Percentiles rank a stretch among this genome's conserved stretches.
Evolutionary conservation across 163 green algal species (phyloP).

Genomic region (Coccomyxa subellipsoidea): DNA sequence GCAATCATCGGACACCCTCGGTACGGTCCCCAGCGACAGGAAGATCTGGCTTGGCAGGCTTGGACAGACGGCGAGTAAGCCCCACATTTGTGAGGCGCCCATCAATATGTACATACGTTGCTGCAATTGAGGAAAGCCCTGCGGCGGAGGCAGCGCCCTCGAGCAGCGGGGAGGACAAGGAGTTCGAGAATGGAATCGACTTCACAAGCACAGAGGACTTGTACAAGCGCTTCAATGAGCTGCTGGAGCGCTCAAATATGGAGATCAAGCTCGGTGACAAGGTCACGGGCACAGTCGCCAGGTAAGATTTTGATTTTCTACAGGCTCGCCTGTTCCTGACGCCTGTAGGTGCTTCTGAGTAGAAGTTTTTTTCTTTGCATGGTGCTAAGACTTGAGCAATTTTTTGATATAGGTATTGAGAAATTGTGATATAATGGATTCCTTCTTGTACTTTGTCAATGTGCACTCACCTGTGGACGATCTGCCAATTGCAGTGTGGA

Average conservation of each 20-base stretch:
- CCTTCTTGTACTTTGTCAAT: too few relatives aligned
- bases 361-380: background rate
- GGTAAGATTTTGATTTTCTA: background rate
- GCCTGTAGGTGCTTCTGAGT: background rate
- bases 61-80: background rate
- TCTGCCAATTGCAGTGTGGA: slow-evolving; percentile 84
- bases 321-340: background rate
- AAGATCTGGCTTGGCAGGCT: background rate
- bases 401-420: too few relatives aligned
- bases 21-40: background rate
- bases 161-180: slow-evolving; percentile 40
- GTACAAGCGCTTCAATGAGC: slow-evolving; percentile 60
- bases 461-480: too few relatives aligned
- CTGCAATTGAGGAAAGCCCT: slow-evolving; percentile 14
- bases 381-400: too few relatives aligned
- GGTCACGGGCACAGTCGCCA: slow-evolving; percentile 27
- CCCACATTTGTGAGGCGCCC: background rate
- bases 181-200: slow-evolving; percentile 35
- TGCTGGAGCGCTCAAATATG: slow-evolving; percentile 42
- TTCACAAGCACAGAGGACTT: slow-evolving; percentile 62
- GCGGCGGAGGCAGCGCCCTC: background rate
- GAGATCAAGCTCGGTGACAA: slow-evolving; percentile 61
- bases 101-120: background rate
- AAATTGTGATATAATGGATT: too few relatives aligned
- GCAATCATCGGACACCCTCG: background rate